Conservation (phyloP, 768 basidiomycete species). For the Naganishia onofrii region DNA sequence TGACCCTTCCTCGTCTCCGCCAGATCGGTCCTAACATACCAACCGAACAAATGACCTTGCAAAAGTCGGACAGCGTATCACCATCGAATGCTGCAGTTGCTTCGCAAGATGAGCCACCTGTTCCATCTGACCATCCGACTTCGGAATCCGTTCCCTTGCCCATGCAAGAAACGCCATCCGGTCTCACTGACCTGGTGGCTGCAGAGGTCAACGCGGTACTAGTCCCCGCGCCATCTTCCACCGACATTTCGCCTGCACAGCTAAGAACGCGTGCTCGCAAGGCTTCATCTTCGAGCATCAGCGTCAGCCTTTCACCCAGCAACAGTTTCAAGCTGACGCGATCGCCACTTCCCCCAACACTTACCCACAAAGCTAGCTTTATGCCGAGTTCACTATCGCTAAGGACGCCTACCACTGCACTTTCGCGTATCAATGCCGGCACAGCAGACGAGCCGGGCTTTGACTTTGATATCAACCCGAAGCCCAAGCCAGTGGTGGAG, state of each 20-base stretch:
- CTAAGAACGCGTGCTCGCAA: slow-evolving; percentile 7
- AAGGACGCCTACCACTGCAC: slow-evolving; percentile 18
- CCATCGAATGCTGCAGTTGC: background rate
- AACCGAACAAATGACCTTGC: background rate
- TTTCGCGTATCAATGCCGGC: slow-evolving; percentile 21
- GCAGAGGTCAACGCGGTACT: background rate
- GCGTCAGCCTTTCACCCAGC: slow-evolving; percentile 18
- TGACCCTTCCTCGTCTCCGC: background rate
- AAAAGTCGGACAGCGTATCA: background rate
- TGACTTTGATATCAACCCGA: slow-evolving; percentile 18
- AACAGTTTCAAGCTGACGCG: background rate
- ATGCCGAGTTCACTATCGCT: slow-evolving; percentile 15
- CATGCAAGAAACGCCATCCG: too few relatives aligned
- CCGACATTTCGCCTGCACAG: background rate
- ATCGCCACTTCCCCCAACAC: slow-evolving; percentile 12
- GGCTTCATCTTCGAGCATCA: slow-evolving; percentile 18
- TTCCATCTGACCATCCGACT: background rate
- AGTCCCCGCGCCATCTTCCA: slow-evolving; percentile 6
- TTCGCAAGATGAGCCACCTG: too few relatives aligned
- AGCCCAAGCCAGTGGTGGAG: background rate
- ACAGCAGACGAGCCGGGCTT: slow-evolving; percentile 14
- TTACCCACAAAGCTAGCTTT: slow-evolving; percentile 18
- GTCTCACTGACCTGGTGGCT: background rate
- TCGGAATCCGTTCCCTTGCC: background rate
- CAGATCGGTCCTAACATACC: background rate